Base-by-base conservation (phyloP, 1,284 basidiomycete species). In the Heterobasidion parviporum region DNA sequence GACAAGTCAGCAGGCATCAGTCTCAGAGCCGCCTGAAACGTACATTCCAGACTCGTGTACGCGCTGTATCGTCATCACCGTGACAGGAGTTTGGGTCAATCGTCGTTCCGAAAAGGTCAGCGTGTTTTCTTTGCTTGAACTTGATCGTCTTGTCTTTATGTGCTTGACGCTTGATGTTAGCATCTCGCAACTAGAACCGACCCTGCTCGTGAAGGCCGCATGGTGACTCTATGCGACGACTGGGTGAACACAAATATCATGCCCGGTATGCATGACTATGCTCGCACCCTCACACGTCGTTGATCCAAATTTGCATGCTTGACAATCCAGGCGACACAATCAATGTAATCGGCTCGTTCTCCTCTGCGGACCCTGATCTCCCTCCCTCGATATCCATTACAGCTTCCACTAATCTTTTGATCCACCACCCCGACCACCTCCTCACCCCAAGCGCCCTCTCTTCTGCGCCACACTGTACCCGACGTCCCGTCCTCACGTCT, bases 371-470 rank as follows among this genome's bases (percentile, higher is more conserved):
- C 18, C 60, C 67, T 7, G 61, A 59, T 1, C 56, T 70, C 14
- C 63, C 68, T n/a, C 73, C 68, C n/a, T 68, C 68, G 15, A 84
- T 89, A 47, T 69, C 72, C 2, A 75, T 90, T 50, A 81, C 79
- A 6, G 75, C 82, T 14, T 74, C 75, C 50, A 60, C 71, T 5
- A 87, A 89, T 64, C 68, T 85, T 45, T 70, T 97, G 56, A 86
- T 98, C 58, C 84, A 87, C 47, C 92, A 97, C 65, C 94, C 94
- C 1, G 95, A 98, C 68, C 72, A 92, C 48, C 85, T 98, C 52
- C 70, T 97, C 50, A 94, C 94, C 1, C 88, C 92, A 44, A 96
- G 94, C 0, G 81, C 89, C 0, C 83, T 97, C 20, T 87, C 93
- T 3, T 89, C 84, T 58, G 83, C 93, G 0, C 78, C 89, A 3